Conservation (phyloP, 768 basidiomycete species). For the Mycena vulgaris region DNA sequence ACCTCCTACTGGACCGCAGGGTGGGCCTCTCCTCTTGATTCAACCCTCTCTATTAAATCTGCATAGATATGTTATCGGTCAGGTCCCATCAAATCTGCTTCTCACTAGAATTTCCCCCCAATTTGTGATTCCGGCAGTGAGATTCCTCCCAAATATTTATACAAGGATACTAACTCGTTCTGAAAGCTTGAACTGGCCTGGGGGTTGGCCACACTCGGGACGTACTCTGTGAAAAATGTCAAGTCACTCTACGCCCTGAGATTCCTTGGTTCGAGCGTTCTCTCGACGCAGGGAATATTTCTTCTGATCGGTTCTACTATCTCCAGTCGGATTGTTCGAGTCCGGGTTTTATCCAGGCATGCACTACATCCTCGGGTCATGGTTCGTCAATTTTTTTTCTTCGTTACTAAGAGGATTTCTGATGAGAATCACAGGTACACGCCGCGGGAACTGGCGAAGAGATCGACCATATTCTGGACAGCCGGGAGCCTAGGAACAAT, state of each 20-base stretch:
- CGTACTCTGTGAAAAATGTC: constrained; percentile 36
- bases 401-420: background rate
- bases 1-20: constrained; percentile 40
- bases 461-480: constrained; percentile 39
- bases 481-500: constrained; percentile 37
- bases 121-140: constrained; percentile 38
- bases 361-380: constrained; percentile 39
- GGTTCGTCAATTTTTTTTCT: constrained; percentile 21
- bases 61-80: constrained; percentile 37
- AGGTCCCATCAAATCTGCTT: constrained; percentile 40
- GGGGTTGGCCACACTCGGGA: constrained; percentile 38
- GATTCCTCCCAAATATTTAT: background rate
- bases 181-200: constrained; percentile 36
- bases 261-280: constrained; percentile 28
- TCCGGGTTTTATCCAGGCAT: constrained; percentile 39
- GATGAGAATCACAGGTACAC: constrained; percentile 27
- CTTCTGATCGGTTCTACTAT: background rate
- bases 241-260: constrained; percentile 32
- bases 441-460: constrained; percentile 38
- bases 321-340: constrained; percentile 35
- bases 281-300: background rate
- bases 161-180: background rate
- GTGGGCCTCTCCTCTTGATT: background rate
- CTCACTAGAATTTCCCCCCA: constrained; percentile 37
- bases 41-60: too few relatives aligned